phyloP scores from a whole-genome alignment of 768 basidiomycete genomes.

The Mycena vulgaris region DNA sequence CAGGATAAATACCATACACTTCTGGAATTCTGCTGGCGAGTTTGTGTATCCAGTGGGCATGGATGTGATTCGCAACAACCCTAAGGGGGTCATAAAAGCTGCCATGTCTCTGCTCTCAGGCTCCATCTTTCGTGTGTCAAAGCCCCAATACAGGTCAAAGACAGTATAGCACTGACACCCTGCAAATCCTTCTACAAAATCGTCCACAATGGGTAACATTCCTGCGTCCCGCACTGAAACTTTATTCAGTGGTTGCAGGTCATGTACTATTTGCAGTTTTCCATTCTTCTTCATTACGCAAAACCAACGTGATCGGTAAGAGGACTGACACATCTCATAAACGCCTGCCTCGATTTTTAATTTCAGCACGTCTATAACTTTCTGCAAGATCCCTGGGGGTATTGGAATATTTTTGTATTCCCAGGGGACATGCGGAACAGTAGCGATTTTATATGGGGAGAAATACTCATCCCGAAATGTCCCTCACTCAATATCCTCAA shows the following conservation, averaged over 20 bases:
- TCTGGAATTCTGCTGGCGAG: background rate
- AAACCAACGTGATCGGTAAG: slow-evolving; percentile 39
- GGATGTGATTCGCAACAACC: background rate
- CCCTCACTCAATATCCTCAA: slow-evolving; percentile 1
- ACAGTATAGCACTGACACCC: background rate
- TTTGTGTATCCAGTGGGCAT: background rate
- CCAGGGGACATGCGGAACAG: slow-evolving; percentile 38
- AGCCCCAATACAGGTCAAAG: background rate
- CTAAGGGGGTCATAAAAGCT: background rate
- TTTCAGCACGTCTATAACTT: slow-evolving; percentile 31
- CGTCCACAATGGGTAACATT: background rate
- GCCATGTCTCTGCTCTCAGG: background rate
- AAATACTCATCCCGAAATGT: slow-evolving; percentile 6
- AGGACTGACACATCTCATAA: background rate
- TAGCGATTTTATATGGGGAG: background rate
- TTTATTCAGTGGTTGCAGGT: slow-evolving; percentile 29
- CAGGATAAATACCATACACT: background rate
- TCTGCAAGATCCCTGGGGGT: slow-evolving; percentile 45
- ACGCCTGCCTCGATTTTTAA: background rate
- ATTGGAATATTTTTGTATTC: slow-evolving; percentile 40
- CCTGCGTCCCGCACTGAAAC: background rate
- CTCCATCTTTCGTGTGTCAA: background rate
- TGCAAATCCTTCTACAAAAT: background rate
- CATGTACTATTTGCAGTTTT: slow-evolving; percentile 43
- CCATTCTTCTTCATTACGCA: slow-evolving; percentile 43